Evolutionary conservation across 129 eudicot genomes (phyloP), one percentile per base, ranked within the genome.

Genomic region (Lonicera japonica): DNA sequence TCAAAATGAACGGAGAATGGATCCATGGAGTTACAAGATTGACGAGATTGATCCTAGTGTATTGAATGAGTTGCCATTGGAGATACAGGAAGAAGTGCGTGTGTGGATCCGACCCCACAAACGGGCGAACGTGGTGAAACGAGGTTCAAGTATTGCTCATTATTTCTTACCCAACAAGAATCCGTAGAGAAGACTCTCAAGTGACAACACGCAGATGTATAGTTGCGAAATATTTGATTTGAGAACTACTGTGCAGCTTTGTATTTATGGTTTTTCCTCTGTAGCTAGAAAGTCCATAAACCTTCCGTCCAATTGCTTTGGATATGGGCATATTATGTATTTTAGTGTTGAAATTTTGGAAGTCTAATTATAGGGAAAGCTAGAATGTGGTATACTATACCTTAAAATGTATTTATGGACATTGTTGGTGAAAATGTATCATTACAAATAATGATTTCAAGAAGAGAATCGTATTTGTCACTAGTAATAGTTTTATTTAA

Each of bases 11-110:
- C 55, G 6, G 60, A 70, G 66, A 47, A 71, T 65, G 21, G 45
- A 67, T 61, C 25, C 68, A 22, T 87, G 98, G 95, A 77, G 73
- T 25, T 92, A 92, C 73, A 77, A 87, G 61, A 58, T 60, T 61
- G 84, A 85, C 67, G 96, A 88, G 67, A 92, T 92, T 41, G 99
- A 92, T 66, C 96, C 79, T 41, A 54, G 75, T 39, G 80, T 88
- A 59, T 29, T 92, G 51, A 72, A 83, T 6, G 95, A 92, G 70
- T 81, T 92, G 45, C 96, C 98, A 8, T 63, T 24, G 3, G 88
- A 92, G 64, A 85, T 92, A 57, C 98, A 78, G 64, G 82, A 80
- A 71, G 96, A 92, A 64, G 29, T 92, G 22, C 70, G 76, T 25
- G 79, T 75, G 9, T 80, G 79, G 85, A 58, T 88, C 25, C 85